These are phyloP conservation scores for Phytophthora multivora DNA, from an alignment of 352 stramenopile genomes.

Conservation along the genomic window DNA sequence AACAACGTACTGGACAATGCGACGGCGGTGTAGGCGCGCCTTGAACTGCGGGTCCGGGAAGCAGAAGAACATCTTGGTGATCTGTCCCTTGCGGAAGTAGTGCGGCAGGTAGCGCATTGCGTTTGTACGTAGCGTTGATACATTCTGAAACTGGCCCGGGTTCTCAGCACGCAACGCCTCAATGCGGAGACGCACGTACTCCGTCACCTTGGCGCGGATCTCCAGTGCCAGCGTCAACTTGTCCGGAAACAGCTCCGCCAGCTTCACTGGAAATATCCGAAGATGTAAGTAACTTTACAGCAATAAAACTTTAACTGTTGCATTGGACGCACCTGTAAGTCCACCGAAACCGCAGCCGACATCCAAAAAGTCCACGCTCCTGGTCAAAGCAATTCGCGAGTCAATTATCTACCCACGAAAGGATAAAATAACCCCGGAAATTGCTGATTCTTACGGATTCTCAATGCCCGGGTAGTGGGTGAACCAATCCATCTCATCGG, in stretches of 20 bases:
- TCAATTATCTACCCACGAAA: slow-evolving; percentile 6
- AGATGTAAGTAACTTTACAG: not conserved
- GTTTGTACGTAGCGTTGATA: slow-evolving; percentile 95
- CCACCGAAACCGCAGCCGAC: slow-evolving; percentile 98
- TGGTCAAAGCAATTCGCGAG: slow-evolving; percentile 21
- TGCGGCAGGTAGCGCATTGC: slow-evolving; percentile 94
- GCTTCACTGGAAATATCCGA: slow-evolving; percentile 66
- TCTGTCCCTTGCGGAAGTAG: slow-evolving; percentile 85
- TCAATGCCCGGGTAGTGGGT: slow-evolving; percentile 91
- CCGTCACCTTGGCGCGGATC: slow-evolving; percentile 96
- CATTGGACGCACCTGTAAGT: slow-evolving; percentile 79
- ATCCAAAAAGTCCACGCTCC: slow-evolving; percentile 94
- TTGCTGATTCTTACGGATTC: slow-evolving; percentile 52
- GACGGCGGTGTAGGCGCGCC: slow-evolving; percentile 95
- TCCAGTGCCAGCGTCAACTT: slow-evolving; percentile 96
- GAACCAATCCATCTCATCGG: slow-evolving; percentile 93
- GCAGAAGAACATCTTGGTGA: slow-evolving; percentile 99
- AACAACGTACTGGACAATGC: slow-evolving; percentile 85
- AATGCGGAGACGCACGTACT: slow-evolving; percentile 93
- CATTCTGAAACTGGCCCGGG: slow-evolving; percentile 93
- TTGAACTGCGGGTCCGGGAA: slow-evolving; percentile 99
- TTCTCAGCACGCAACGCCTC: slow-evolving; percentile 86
- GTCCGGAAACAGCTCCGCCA: slow-evolving; percentile 92
- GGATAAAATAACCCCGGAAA: not conserved
- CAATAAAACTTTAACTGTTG: not conserved